Evolutionary conservation across 768 basidiomycete species (phyloP).

Genomic region (Termitomyces sp.): DNA sequence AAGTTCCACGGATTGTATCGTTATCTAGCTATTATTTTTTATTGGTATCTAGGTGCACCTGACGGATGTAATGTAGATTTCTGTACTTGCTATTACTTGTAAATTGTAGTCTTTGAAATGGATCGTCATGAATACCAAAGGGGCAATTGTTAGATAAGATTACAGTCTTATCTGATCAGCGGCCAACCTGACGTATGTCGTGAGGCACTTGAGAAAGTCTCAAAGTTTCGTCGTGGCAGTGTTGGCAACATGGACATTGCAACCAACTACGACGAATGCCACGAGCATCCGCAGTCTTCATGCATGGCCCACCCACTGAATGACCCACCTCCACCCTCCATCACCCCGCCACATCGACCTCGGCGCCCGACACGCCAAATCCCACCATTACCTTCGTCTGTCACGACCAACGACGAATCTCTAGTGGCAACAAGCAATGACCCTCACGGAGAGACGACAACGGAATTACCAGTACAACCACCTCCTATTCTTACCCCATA

Average conservation of each 20-base stretch:
- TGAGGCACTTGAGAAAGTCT: not conserved
- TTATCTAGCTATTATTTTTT: conserved; percentile 2
- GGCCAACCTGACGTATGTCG: conserved; percentile 11
- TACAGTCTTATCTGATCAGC: conserved; percentile 9
- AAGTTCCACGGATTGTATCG: conserved; percentile 5
- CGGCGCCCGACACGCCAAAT: conserved; percentile 14
- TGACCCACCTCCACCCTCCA: not conserved
- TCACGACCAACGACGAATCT: conserved; percentile 4
- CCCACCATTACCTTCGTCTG: conserved; percentile 9
- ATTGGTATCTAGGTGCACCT: not conserved
- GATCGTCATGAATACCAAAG: not conserved
- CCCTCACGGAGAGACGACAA: not conserved
- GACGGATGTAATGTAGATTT: not conserved
- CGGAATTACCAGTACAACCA: not conserved
- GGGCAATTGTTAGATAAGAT: conserved; percentile 3
- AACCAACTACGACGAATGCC: conserved; percentile 1
- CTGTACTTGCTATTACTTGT: not conserved
- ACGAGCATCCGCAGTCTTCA: not conserved
- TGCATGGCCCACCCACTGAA: conserved; percentile 1
- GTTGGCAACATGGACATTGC: conserved; percentile 6
- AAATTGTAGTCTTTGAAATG: not conserved
- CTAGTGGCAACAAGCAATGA: not conserved
- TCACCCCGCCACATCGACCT: conserved; percentile 4
- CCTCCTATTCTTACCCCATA: not conserved
- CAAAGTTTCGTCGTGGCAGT: conserved; percentile 1